Evolutionary conservation across 2,329 filamentous ascomycete genomes (phyloP).

Genomic region (Pyrenochaeta sp.): DNA sequence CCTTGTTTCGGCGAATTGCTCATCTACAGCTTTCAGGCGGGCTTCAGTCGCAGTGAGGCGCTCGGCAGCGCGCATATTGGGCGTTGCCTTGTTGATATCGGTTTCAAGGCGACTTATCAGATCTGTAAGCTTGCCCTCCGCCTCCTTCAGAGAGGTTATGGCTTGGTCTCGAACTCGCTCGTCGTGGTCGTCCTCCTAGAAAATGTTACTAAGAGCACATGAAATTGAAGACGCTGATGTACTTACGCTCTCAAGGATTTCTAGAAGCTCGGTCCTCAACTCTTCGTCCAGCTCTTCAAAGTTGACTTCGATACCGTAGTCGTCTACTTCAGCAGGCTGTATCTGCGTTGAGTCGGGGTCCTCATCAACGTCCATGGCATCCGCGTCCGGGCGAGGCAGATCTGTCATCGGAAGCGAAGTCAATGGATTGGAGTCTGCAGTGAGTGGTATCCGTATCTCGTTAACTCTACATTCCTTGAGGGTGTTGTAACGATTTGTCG

Average conservation of each 20-base stretch:
- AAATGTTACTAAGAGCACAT: slow-evolving; percentile 11
- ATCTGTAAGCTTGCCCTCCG: slow-evolving; percentile 80
- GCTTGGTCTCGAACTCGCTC: slow-evolving; percentile 29
- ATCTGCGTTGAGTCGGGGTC: slow-evolving; percentile 60
- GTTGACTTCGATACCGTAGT: slow-evolving; percentile 91
- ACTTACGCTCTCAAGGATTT: slow-evolving; percentile 52
- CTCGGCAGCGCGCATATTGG: slow-evolving; percentile 95
- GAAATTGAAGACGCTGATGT: neutral
- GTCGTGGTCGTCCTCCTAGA: slow-evolving; percentile 71
- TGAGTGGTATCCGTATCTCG: slow-evolving; percentile 85
- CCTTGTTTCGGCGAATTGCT: slow-evolving; percentile 88
- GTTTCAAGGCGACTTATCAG: slow-evolving; percentile 76
- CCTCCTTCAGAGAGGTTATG: slow-evolving; percentile 33
- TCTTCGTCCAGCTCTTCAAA: slow-evolving; percentile 85
- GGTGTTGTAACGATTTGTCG: slow-evolving; percentile 81
- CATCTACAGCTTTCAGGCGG: slow-evolving; percentile 82
- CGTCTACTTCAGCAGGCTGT: slow-evolving; percentile 71
- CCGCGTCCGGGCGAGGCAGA: slow-evolving; percentile 73
- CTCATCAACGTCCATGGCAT: slow-evolving; percentile 93
- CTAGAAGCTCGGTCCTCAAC: slow-evolving; percentile 62
- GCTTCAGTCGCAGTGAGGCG: slow-evolving; percentile 86
- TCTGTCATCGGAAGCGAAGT: slow-evolving; percentile 90
- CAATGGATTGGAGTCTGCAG: slow-evolving; percentile 72
- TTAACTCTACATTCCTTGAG: slow-evolving; percentile 92
- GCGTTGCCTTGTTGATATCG: slow-evolving; percentile 92